Conservation (phyloP, 345 rosid species). For the Excoecaria cochinchinensis region DNA sequence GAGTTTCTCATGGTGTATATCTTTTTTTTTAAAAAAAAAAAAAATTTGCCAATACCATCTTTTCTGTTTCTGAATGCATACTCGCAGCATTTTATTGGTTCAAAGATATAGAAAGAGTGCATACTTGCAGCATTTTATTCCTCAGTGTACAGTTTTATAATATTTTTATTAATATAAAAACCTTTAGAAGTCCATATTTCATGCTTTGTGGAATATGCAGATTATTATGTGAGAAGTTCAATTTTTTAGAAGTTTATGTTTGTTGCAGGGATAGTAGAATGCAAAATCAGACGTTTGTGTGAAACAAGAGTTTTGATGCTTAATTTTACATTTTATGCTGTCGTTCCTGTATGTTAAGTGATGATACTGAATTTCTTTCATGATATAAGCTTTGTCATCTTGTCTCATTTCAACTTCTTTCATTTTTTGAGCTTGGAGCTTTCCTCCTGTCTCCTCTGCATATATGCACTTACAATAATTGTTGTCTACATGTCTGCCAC, state of each 20-base stretch:
- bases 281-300: neutral
- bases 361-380: neutral
- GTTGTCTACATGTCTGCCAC: neutral
- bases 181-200: neutral
- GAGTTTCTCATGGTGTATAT: neutral
- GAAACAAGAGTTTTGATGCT: neutral
- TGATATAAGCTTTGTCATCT: neutral
- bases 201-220: neutral
- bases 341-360: neutral
- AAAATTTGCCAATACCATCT: neutral
- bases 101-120: neutral
- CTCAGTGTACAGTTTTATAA: neutral
- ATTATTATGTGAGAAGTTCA: neutral
- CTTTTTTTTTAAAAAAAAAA: neutral
- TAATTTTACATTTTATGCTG: neutral
- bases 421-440: neutral
- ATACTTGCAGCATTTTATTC: neutral
- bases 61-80: neutral
- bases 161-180: neutral
- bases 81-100: neutral
- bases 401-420: neutral
- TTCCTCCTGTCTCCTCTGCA: neutral
- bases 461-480: neutral
- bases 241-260: neutral
- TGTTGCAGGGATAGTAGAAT: neutral